Evolutionary conservation across 495 filamentous ascomycete genomes (phyloP).

Genomic region (Trichoderma asperelloides): DNA sequence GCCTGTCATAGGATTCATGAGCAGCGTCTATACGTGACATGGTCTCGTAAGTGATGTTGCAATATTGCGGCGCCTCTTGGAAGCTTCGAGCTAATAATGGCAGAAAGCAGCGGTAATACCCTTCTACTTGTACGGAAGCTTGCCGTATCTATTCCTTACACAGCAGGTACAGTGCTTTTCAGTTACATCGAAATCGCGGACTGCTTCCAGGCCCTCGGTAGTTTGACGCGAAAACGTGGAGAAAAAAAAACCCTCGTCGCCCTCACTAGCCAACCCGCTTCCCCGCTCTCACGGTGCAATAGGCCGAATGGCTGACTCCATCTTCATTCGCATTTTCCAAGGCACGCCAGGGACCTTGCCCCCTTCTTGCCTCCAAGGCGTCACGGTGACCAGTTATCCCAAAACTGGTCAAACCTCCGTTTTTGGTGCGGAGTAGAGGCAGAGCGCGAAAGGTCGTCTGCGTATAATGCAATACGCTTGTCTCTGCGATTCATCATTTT

Average conservation of each 20-base stretch:
- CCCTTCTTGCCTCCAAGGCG: not conserved
- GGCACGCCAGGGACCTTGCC: not conserved
- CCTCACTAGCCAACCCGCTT: not conserved
- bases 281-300: not conserved
- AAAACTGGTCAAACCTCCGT: not conserved
- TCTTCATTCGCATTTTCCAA: not conserved
- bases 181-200: not conserved
- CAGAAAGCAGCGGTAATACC: no score
- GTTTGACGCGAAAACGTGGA: slow-evolving; percentile 1
- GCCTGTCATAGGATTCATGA: no score
- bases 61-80: no score
- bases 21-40: no score
- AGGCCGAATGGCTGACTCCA: not conserved
- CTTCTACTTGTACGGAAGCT: no score
- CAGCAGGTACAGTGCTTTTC: not conserved
- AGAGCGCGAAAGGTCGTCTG: not conserved
- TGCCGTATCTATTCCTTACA: not conserved
- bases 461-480: not conserved
- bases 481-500: no score
- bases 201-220: slow-evolving; percentile 1
- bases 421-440: not conserved
- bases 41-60: no score
- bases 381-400: not conserved
- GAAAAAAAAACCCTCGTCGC: not conserved
- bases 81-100: no score